These are phyloP conservation scores for Rubia peregrina DNA, from an alignment of 305 asterid genomes.

Conservation along the genomic window DNA sequence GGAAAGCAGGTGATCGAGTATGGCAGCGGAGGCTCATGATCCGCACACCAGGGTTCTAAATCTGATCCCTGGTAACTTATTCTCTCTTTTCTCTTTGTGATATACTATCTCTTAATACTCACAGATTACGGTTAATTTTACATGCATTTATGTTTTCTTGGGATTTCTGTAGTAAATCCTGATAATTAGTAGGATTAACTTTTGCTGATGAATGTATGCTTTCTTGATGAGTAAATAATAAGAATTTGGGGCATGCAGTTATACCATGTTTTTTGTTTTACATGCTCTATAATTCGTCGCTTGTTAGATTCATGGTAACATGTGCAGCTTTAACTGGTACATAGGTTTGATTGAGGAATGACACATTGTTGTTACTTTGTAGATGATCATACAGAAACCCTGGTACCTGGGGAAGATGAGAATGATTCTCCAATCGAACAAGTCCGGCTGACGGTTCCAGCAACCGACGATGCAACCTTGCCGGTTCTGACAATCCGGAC, in stretches of 20 bases:
- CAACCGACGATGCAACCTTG: conserved; percentile 39
- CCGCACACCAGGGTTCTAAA: background rate
- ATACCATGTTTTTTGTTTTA: too few species aligned
- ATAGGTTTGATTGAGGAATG: too few species aligned
- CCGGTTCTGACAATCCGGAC: conserved; percentile 52
- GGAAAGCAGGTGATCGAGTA: background rate
- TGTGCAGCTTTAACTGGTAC: too few species aligned
- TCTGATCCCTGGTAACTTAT: background rate
- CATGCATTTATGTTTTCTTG: background rate
- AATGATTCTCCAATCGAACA: conserved; percentile 35
- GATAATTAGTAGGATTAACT: background rate
- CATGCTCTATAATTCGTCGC: too few species aligned
- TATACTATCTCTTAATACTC: too few species aligned
- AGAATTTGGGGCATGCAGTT: too few species aligned
- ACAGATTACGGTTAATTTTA: too few species aligned
- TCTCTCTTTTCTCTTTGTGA: background rate
- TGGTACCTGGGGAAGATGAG: background rate
- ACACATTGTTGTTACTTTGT: too few species aligned
- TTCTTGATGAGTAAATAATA: too few species aligned
- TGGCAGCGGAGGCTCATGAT: background rate
- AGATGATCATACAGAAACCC: background rate
- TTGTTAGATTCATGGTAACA: too few species aligned
- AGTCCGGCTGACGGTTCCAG: conserved; percentile 57
- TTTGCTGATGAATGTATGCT: background rate
- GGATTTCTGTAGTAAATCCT: background rate